These are phyloP conservation scores for Penicillium flavigenum DNA, from an alignment of 495 filamentous ascomycete genomes.

Conservation along the genomic window DNA sequence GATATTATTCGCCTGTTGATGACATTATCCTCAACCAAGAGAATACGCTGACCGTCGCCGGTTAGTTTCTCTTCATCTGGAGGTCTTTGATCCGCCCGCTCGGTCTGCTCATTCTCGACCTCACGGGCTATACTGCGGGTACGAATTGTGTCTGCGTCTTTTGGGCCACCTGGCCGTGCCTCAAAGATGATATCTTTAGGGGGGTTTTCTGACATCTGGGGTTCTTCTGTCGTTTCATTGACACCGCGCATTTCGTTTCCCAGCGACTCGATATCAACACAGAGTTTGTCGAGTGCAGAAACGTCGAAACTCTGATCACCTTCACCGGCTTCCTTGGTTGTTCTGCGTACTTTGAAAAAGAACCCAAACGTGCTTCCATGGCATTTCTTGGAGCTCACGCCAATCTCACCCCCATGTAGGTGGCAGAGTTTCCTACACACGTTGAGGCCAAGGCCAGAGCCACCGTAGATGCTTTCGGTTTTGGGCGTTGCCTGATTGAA, in stretches of 20 bases:
- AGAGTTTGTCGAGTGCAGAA: conserved; percentile 21
- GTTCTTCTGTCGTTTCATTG: conserved; percentile 11
- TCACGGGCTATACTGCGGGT: conserved; percentile 10
- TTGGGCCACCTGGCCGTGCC: neutral
- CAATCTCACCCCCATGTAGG: conserved; percentile 81
- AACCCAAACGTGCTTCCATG: conserved; percentile 83
- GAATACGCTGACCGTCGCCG: conserved; percentile 36
- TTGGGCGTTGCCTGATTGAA: conserved; percentile 78
- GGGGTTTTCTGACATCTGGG: conserved; percentile 10
- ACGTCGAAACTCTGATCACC: conserved; percentile 19
- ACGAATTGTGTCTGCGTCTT: conserved; percentile 7
- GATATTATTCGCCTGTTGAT: conserved; percentile 71
- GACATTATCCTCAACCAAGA: conserved; percentile 84
- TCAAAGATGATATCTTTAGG: conserved; percentile 7
- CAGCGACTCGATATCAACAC: conserved; percentile 22
- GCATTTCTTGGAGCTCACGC: conserved; percentile 68
- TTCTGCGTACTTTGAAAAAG: conserved; percentile 63
- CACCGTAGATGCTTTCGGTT: conserved; percentile 79
- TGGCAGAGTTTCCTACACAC: conserved; percentile 77
- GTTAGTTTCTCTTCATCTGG: neutral
- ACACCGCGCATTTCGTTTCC: conserved; percentile 20
- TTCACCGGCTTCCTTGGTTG: conserved; percentile 27
- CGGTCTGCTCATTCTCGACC: neutral
- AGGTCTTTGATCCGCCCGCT: neutral
- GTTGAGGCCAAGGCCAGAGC: conserved; percentile 79